phyloP scores from a whole-genome alignment of 805 yeast genomes.

The Ascoidea asiatica region DNA sequence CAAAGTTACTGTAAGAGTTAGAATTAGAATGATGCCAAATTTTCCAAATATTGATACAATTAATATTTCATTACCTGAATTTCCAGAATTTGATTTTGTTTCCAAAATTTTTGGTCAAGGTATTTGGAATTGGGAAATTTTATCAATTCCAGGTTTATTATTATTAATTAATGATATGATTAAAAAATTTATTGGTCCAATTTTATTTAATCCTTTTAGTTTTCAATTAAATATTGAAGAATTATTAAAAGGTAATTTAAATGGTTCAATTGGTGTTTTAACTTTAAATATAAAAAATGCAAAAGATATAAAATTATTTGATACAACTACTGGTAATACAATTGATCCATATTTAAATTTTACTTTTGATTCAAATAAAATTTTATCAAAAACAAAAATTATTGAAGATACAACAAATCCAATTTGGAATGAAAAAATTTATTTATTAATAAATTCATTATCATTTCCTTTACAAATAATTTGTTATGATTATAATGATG shows the following conservation, averaged over 20 bases:
- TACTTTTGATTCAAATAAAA: constrained; percentile 38
- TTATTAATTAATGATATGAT: constrained; percentile 78
- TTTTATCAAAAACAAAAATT: constrained; percentile 55
- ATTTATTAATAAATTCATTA: constrained; percentile 56
- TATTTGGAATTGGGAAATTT: constrained; percentile 75
- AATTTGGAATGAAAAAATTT: constrained; percentile 70
- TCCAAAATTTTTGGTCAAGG: constrained; percentile 65
- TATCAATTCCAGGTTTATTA: constrained; percentile 77
- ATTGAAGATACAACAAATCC: constrained; percentile 61
- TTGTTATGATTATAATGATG: constrained; percentile 65
- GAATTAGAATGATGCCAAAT: constrained; percentile 78
- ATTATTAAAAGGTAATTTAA: constrained; percentile 69
- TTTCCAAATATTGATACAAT: constrained; percentile 93
- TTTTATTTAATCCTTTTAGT: constrained; percentile 79
- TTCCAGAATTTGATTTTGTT: constrained; percentile 81
- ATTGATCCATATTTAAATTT: constrained; percentile 82
- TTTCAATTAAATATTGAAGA: constrained; percentile 90
- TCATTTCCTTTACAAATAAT: constrained; percentile 72
- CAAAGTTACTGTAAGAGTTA: constrained; percentile 57
- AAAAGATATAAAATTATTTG: constrained; percentile 52
- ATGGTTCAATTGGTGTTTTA: constrained; percentile 79
- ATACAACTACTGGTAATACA: constrained; percentile 54
- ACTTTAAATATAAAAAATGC: constrained; percentile 59
- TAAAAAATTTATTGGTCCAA: constrained; percentile 76
- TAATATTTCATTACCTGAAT: constrained; percentile 70